Evolutionary conservation across 108 stramenopile species (phyloP), one percentile per base, ranked within the genome.

Genomic region (Nitzschia putrida): DNA sequence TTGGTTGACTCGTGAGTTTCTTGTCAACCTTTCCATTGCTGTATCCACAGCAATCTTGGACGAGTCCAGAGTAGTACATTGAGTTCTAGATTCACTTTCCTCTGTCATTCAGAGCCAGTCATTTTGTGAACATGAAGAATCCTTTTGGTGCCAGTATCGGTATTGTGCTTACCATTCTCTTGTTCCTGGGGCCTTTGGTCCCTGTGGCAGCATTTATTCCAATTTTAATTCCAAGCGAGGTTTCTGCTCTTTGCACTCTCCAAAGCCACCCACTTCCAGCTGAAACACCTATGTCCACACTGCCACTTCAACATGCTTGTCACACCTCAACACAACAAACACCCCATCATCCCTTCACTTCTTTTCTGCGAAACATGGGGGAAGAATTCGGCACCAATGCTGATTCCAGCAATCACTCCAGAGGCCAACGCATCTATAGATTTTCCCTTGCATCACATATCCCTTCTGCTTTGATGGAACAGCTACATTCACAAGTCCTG

Each of bases 381-480:
- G 29, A 34, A 34, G 29, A 34, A 34, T 34, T 3, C 4, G 29
- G 4, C 29, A 34, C 29, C 29, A 34, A 34, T 34, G 29, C 29
- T 34, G 29, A 34, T 34, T 34, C 29, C 29, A 34, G 29, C 29
- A 34, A 34, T 34, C 29, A 34, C 29, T 34, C 29, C 1, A 34
- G 29, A 34, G 29, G 29, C 29, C 29, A 34, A 34, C 47, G n/a
- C 3, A 18, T 49, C 14, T 83, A 87, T 72, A 80, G 77, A 53
- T 94, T 89, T 68, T 94, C 89, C 88, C 68, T 94, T 57, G 52
- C 55, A 22, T 83, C 93, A 7, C 61, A 54, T 0, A 88, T 85
- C 8, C 77, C 84, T 26, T 89, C 85, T 8, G 64, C 63, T 23
- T 50, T 85, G 63, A 77, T 94, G n/a, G 85, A 87, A 53, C 64